A percentile compares a stretch with the other conserved stretches of the same genome.
Conservation (phyloP, 768 basidiomycete species). For the Serendipita vermifera region DNA sequence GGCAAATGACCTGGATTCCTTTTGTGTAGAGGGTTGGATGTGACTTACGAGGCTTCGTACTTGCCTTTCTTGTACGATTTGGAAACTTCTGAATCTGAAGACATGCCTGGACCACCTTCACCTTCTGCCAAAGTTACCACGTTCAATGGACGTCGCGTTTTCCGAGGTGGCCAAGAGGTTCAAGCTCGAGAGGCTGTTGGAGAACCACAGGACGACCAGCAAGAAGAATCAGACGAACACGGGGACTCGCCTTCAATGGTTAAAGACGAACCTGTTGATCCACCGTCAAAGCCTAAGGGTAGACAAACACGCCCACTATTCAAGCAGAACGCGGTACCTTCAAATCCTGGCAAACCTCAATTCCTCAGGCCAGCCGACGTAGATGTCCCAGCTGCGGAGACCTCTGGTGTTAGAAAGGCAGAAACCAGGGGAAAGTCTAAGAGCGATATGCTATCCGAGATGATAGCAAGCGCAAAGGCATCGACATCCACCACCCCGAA, state of each 20-base stretch:
- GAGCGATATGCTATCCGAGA: too few species aligned
- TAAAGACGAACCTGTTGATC: too few species aligned
- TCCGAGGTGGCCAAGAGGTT: neutral
- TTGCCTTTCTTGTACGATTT: slow-evolving; percentile 1
- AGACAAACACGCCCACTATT: too few species aligned
- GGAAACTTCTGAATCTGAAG: neutral
- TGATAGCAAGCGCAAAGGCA: too few species aligned
- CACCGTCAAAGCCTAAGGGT: too few species aligned
- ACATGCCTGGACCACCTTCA: too few species aligned
- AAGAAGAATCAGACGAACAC: neutral
- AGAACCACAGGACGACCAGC: neutral
- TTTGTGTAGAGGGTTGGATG: neutral
- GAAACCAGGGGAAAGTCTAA: neutral
- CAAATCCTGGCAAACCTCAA: too few species aligned
- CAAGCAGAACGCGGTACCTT: too few species aligned
- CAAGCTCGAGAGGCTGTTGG: neutral
- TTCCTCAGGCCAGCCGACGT: neutral
- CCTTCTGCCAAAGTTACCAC: too few species aligned
- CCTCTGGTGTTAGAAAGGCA: neutral
- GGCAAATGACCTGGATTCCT: neutral
- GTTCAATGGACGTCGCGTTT: neutral
- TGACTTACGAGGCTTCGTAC: neutral
- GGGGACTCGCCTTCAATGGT: too few species aligned
- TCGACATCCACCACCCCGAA: too few species aligned
- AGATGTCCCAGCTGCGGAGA: too few species aligned